phyloP scores from a whole-genome alignment of 2,329 filamentous ascomycete genomes.

The Stachybotrys elegans region DNA sequence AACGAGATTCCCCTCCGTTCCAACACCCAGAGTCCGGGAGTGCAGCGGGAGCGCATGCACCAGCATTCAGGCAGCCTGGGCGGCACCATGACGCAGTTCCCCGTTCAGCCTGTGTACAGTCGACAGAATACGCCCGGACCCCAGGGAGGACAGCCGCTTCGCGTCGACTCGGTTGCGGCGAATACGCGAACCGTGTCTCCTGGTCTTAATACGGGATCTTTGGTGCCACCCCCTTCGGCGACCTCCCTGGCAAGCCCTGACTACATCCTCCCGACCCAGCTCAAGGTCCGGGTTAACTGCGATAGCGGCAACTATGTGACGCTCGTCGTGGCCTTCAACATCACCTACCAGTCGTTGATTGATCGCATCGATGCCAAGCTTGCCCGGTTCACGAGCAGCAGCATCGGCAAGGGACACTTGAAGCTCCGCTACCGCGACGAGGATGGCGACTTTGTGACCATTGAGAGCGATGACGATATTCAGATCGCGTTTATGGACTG shows the following conservation, averaged over 20 bases:
- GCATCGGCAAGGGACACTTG: conserved; percentile 75
- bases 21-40: conserved; percentile 66
- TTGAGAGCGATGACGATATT: conserved; percentile 93
- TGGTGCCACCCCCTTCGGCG: conserved; percentile 16
- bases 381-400: conserved; percentile 76
- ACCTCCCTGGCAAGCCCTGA: conserved; percentile 40
- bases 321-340: conserved; percentile 93
- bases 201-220: conserved; percentile 31
- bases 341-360: conserved; percentile 86
- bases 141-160: conserved; percentile 25
- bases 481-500: conserved; percentile 94
- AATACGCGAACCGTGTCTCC: conserved; percentile 43
- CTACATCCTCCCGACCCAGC: conserved; percentile 60
- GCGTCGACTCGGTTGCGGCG: conserved; percentile 31
- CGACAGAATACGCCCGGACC: conserved; percentile 40
- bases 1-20: conserved; percentile 62
- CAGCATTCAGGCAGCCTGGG: conserved; percentile 43
- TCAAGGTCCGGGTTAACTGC: conserved; percentile 94
- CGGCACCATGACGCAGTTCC: conserved; percentile 51
- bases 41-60: conserved; percentile 56
- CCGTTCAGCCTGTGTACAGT: conserved; percentile 47
- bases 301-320: conserved; percentile 83
- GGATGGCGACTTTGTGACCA: conserved; percentile 88
- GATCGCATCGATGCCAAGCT: conserved; percentile 96
- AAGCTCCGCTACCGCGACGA: conserved; percentile 88